These are phyloP conservation scores for Entonaema liquescens DNA, from an alignment of 495 filamentous ascomycete species.

Conservation along the genomic window DNA sequence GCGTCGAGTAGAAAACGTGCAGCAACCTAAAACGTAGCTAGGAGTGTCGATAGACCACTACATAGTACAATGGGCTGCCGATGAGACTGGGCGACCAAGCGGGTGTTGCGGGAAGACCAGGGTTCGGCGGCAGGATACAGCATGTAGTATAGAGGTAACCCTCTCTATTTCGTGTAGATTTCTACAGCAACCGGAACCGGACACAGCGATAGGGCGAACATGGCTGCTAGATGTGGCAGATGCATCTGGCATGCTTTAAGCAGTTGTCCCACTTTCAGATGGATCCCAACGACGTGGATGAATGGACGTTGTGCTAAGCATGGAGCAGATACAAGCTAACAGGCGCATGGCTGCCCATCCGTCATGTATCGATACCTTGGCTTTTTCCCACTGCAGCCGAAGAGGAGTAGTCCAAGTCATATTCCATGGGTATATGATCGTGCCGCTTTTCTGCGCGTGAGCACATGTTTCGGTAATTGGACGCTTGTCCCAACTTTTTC, in stretches of 20 bases:
- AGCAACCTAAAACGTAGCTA: conserved; percentile 30
- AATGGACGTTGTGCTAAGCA: conserved; percentile 27
- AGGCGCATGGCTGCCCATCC: conserved; percentile 48
- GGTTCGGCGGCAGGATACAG: conserved; percentile 33
- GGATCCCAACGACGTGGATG: conserved; percentile 46
- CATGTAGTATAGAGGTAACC: background rate
- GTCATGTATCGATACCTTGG: conserved; percentile 45
- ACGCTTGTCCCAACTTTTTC: conserved; percentile 26
- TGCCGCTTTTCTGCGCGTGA: conserved; percentile 28
- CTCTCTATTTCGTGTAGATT: conserved; percentile 14
- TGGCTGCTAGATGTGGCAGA: conserved; percentile 22
- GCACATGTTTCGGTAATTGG: conserved; percentile 32
- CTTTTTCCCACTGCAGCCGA: conserved; percentile 27
- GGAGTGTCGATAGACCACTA: conserved; percentile 37
- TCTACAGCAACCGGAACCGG: conserved; percentile 39
- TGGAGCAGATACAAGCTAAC: conserved; percentile 44
- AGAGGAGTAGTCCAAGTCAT: conserved; percentile 1
- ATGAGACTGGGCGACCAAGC: conserved; percentile 25
- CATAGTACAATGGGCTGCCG: conserved; percentile 27
- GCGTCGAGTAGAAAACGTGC: conserved; percentile 34
- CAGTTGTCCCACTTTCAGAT: conserved; percentile 29
- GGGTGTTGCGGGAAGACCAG: conserved; percentile 41
- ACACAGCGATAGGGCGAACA: background rate
- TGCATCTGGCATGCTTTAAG: conserved; percentile 44
- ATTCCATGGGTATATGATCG: conserved; percentile 11